These are phyloP conservation scores for Aspergillus sp. DNA, from an alignment of 2,329 filamentous ascomycete genomes.

Conservation along the genomic window DNA sequence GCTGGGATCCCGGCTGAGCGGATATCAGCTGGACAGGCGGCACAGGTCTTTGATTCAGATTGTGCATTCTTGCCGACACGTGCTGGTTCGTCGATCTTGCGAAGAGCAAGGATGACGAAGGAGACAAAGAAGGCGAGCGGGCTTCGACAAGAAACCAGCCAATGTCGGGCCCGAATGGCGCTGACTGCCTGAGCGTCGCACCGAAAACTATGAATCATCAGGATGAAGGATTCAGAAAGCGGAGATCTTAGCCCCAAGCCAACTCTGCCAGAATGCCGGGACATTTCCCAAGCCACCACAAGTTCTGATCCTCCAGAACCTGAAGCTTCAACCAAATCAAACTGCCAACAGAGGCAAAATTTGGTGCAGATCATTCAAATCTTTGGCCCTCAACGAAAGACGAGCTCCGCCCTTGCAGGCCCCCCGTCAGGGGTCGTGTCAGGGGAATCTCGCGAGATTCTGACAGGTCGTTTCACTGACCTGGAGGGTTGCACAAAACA, in stretches of 20 bases:
- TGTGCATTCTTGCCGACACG: constrained; percentile 18
- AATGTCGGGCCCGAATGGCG: constrained; percentile 7
- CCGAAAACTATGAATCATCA: constrained; percentile 18
- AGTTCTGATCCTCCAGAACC: background rate
- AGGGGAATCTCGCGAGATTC: constrained; percentile 8
- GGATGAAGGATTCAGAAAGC: constrained; percentile 10
- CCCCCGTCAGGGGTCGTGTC: constrained; percentile 14
- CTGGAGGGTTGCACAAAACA: constrained; percentile 5
- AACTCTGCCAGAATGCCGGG: constrained; percentile 21
- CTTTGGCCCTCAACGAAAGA: background rate
- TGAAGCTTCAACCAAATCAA: constrained; percentile 1
- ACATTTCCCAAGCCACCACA: constrained; percentile 17
- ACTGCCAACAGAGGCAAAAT: constrained; percentile 11
- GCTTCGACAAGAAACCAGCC: background rate
- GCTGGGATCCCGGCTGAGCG: background rate
- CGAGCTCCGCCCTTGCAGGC: constrained; percentile 15
- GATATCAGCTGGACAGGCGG: constrained; percentile 4
- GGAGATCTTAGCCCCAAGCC: constrained; percentile 21
- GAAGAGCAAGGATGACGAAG: constrained; percentile 1
- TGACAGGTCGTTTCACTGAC: constrained; percentile 24
- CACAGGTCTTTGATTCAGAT: background rate
- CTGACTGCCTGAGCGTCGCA: constrained; percentile 7
- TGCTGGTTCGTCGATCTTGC: constrained; percentile 23
- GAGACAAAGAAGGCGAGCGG: constrained; percentile 2
- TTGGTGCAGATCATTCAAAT: constrained; percentile 12